These are phyloP conservation scores for Aspergillus pseudoterreus DNA, from an alignment of 2,329 filamentous ascomycete genomes.

Conservation along the genomic window DNA sequence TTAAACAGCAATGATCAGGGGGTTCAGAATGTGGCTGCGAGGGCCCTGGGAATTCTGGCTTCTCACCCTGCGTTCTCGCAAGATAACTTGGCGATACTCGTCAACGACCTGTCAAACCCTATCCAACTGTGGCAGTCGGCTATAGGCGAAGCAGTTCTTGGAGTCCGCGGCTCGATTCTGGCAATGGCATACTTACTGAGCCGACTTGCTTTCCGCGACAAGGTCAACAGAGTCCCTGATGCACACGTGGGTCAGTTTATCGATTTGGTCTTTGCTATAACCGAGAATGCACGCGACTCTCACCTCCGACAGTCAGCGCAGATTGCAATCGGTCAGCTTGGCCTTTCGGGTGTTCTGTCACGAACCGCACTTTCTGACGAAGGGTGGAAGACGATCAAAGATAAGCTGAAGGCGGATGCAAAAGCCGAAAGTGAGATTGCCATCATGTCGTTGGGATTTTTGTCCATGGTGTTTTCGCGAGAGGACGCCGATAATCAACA, in stretches of 20 bases:
- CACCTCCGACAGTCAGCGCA: constrained; percentile 57
- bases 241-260: constrained; percentile 43
- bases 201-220: constrained; percentile 50
- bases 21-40: constrained; percentile 63
- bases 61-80: constrained; percentile 54
- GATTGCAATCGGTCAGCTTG: constrained; percentile 58
- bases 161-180: constrained; percentile 59
- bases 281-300: constrained; percentile 53
- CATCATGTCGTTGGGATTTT: constrained; percentile 73
- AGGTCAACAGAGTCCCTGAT: constrained; percentile 28
- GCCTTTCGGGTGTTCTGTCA: constrained; percentile 54
- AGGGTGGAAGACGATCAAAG: constrained; percentile 49
- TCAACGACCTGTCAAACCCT: constrained; percentile 47
- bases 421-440: constrained; percentile 80
- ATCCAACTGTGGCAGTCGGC: constrained; percentile 54
- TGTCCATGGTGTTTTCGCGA: constrained; percentile 56
- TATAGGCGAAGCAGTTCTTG: constrained; percentile 57
- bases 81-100: constrained; percentile 39
- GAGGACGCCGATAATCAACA: constrained; percentile 29
- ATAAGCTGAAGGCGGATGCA: constrained; percentile 63
- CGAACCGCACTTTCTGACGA: constrained; percentile 25
- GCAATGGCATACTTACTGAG: constrained; percentile 58
- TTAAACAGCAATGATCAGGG: constrained; percentile 69
- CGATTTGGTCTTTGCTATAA: constrained; percentile 46
- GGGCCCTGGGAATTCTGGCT: constrained; percentile 70